Base-by-base conservation (phyloP, 2,329 filamentous ascomycete genomes). In the Aspergillus pseudoviridinutans region DNA sequence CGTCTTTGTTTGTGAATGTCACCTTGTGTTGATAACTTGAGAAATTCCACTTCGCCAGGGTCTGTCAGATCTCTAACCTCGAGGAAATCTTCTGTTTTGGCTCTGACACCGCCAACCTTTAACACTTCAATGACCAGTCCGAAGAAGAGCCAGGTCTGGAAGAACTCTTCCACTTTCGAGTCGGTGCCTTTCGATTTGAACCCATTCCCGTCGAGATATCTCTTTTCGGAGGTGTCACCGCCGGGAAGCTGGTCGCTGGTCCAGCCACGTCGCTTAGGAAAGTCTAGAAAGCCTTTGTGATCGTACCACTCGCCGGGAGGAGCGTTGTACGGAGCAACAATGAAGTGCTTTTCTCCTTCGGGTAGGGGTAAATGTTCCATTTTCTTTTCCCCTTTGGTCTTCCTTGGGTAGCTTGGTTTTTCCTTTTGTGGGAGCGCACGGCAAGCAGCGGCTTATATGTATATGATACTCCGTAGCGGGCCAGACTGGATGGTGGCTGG, bases 111-210 rank as follows among this genome's bases (percentile, higher is more conserved):
- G 1, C 60, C 60, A 1, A 60, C 9, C 38, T 47, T 44, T 24
- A 60, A 8, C 6, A 62, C 56, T 14, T 60, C 60, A 17, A 62
- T 62, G 8, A 50, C 55, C 27, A 68, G 55, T 2, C 64, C 64
- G 54, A 66, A 66, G 55, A 63, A 66, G 7, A 66, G 62, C 64
- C 63, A 66, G 25, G 63, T 63, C 27, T 66, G 64, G 25, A 66
- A 62, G 50, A 66, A 66, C 14, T 60, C 51, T 38, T 63, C 63
- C 10, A 59, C 57, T 20, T 58, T 29, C 3, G 14, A 14, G 6
- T 29, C 42, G 27, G 2, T 17, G 20, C 44, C 56, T 50, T 50
- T 56, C n/a, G 35, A 14, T 32, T 53, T 25, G 47, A 58, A 53
- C 4, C 57, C 59, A 28, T 56, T 52, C 5, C 50, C 44, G 12